Evolutionary conservation across 305 asterid genomes (phyloP), one percentile per base, ranked within the genome.

Genomic region (Fraxinus albicans): DNA sequence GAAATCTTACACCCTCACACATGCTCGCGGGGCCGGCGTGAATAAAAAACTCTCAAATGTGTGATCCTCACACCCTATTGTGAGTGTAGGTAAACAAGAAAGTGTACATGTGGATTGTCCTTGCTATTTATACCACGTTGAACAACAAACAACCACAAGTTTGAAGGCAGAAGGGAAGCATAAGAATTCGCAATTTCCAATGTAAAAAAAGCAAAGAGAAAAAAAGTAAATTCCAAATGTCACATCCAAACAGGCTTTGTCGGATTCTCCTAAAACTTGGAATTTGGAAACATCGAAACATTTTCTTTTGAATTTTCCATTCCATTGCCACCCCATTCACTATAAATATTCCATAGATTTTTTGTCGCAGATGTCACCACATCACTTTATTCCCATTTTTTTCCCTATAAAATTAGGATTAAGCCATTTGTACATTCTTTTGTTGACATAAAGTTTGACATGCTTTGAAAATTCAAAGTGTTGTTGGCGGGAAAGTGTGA

Each of bases 271-370:
- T 31, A 83, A 35, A 77, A 65, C 83, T 80, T 81, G 81, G 80
- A 85, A 42, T 76, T 86, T 82, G 77, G 85, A 80, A 84, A 73
- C 86, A 84, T 88, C 86, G 86, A 85, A 82, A 84, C 85, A 77
- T 80, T 84, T 82, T 69, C 83, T 79, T 25, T 65, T 65, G 73
- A 25, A 10, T 65, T 65, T 25, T 65, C 34, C 73, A 65, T 25
- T 65, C 34, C 73, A 9, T 25, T 25, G 70, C 70, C 70, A 60
- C 15, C 70, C 31, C 29, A 21, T 50, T 15, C 63, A 15, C 63
- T 50, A 50, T 50, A 50, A 60, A 19, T n/a, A 60, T 60, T 60
- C 70, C 31, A 19, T 60, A 19, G 31, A 19, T 60, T 60, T 44
- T 47, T 4, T 21, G 73, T 65, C 2, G 9, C 35, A 65, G 13